These are phyloP conservation scores for Diaporthe destruens DNA, from an alignment of 2,329 filamentous ascomycete species.

Conservation along the genomic window DNA sequence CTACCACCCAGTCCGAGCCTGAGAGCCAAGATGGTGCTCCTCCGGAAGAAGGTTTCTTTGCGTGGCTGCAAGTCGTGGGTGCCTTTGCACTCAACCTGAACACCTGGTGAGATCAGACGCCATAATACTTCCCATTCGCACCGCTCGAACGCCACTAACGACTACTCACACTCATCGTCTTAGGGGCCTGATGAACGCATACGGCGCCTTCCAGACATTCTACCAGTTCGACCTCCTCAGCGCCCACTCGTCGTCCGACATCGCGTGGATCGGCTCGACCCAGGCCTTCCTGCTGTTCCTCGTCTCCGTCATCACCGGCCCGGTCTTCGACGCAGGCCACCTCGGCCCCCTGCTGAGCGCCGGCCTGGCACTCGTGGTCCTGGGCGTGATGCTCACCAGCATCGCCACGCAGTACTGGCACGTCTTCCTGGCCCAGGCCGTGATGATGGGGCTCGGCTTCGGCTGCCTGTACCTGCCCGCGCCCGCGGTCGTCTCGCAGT, in stretches of 20 bases:
- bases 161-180: background rate
- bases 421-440: constrained; percentile 53
- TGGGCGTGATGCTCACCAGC: constrained; percentile 59
- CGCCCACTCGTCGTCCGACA: constrained; percentile 53
- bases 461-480: constrained; percentile 52
- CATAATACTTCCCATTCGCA: background rate
- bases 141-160: background rate
- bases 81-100: constrained; percentile 67
- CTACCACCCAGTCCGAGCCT: background rate
- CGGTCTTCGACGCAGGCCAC: constrained; percentile 58
- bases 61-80: constrained; percentile 68
- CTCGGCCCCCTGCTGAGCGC: constrained; percentile 51
- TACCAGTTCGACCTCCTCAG: constrained; percentile 53
- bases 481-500: constrained; percentile 54
- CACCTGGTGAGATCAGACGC: constrained; percentile 54
- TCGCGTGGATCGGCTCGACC: constrained; percentile 60
- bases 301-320: constrained; percentile 55
- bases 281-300: constrained; percentile 58
- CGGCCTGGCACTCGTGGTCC: constrained; percentile 53
- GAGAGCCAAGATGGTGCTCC: background rate
- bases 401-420: constrained; percentile 60
- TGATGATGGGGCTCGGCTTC: constrained; percentile 55
- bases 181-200: constrained; percentile 46
- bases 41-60: constrained; percentile 61
- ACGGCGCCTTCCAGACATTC: constrained; percentile 60